Conservation (phyloP, 2,329 filamentous ascomycete genomes). For the Ophiostoma australiae region DNA sequence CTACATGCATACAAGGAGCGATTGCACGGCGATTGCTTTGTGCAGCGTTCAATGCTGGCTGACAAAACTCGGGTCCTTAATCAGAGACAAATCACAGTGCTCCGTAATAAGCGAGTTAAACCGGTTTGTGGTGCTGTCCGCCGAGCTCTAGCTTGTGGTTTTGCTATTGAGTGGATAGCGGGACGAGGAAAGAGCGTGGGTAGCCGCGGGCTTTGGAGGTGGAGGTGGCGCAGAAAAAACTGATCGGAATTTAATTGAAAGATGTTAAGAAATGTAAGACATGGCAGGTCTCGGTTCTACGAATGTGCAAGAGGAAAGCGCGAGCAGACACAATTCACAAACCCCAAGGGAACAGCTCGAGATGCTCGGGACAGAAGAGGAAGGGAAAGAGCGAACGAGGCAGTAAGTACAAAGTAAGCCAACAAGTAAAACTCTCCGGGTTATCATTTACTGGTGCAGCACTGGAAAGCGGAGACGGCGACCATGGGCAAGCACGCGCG, state of each 20-base stretch:
- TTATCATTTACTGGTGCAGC: no score
- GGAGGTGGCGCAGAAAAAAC: background rate
- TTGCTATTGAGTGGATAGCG: conserved; percentile 1
- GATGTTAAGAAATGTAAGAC: background rate
- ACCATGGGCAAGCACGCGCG: background rate
- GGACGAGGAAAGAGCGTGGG: background rate
- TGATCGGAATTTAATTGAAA: background rate
- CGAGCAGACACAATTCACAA: background rate
- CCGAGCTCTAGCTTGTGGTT: background rate
- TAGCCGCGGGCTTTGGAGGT: background rate
- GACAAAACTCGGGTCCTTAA: background rate
- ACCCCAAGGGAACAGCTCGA: background rate
- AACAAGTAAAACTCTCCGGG: background rate
- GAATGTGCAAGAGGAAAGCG: background rate
- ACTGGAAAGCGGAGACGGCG: background rate
- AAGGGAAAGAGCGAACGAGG: background rate
- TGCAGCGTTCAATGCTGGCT: background rate
- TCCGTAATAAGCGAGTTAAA: background rate
- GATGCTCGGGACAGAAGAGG: background rate
- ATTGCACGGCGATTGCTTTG: background rate
- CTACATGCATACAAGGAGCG: background rate
- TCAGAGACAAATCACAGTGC: background rate
- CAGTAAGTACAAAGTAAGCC: no score
- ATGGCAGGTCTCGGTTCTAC: no score
- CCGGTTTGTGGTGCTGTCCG: background rate